phyloP scores from a whole-genome alignment of 2,329 filamentous ascomycete species.

The Nectriaceae sp. region DNA sequence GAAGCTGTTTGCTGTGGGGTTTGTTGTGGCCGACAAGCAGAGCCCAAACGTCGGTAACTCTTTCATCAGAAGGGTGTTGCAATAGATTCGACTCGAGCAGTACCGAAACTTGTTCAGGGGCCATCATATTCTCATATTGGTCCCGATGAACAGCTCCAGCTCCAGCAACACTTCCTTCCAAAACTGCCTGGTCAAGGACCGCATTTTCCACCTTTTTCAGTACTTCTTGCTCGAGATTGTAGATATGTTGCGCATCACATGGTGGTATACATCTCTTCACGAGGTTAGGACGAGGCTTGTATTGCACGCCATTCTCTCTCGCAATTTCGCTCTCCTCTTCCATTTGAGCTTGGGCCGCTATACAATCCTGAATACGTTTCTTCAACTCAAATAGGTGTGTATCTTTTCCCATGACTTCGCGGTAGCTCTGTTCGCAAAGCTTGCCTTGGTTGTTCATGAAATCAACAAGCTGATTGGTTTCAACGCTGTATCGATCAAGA shows the following conservation, averaged over 20 bases:
- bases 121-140: background rate
- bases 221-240: background rate
- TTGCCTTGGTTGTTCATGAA: background rate
- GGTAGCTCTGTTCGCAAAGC: background rate
- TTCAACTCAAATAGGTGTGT: background rate
- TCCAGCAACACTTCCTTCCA: background rate
- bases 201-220: background rate
- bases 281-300: background rate
- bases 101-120: background rate
- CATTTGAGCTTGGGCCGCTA: background rate
- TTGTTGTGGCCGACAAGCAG: too few species aligned
- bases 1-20: too few species aligned
- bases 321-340: background rate
- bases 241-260: background rate
- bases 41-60: too few species aligned
- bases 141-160: background rate
- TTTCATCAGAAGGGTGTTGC: too few species aligned
- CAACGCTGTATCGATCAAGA: background rate
- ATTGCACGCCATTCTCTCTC: background rate
- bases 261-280: too few species aligned
- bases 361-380: background rate
- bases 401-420: background rate
- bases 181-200: background rate
- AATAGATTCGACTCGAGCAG: background rate
- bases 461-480: background rate